These are phyloP conservation scores for Halophytophthora polymorphica DNA, from an alignment of 352 stramenopile genomes.

Conservation along the genomic window DNA sequence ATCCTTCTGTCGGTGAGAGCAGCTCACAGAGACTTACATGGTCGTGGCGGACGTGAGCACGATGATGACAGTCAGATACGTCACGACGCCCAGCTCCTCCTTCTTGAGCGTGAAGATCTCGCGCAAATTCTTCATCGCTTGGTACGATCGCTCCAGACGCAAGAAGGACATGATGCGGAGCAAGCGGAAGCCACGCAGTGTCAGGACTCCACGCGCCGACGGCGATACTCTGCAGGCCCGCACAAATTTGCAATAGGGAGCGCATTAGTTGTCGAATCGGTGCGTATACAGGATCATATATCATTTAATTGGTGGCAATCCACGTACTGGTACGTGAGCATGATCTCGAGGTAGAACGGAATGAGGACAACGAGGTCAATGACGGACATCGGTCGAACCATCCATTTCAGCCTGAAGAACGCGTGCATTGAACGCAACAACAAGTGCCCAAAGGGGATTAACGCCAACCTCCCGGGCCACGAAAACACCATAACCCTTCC, in stretches of 20 bases:
- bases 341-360: conserved; percentile 83
- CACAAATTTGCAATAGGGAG: neutral
- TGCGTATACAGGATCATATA: too few relatives aligned
- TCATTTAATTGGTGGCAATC: neutral
- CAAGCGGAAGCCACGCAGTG: conserved; percentile 63
- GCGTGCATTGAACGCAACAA: too few relatives aligned
- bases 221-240: conserved; percentile 25
- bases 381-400: conserved; percentile 72
- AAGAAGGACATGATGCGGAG: conserved; percentile 81
- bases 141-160: conserved; percentile 73
- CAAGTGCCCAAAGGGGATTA: neutral
- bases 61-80: conserved; percentile 75
- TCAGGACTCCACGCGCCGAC: conserved; percentile 55
- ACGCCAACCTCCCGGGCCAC: too few relatives aligned
- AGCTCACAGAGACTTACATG: conserved; percentile 47
- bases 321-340: conserved; percentile 56
- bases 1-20: neutral
- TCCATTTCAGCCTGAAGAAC: conserved; percentile 80
- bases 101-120: conserved; percentile 75
- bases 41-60: conserved; percentile 82
- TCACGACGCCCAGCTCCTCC: conserved; percentile 75
- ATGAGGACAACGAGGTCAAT: conserved; percentile 77
- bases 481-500: too few relatives aligned
- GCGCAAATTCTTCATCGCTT: conserved; percentile 72
- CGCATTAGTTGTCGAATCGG: too few relatives aligned